Evolutionary conservation across 2,329 filamentous ascomycete species (phyloP), one percentile per base, ranked within the genome.

Genomic region (Keithomyces neogunnii): DNA sequence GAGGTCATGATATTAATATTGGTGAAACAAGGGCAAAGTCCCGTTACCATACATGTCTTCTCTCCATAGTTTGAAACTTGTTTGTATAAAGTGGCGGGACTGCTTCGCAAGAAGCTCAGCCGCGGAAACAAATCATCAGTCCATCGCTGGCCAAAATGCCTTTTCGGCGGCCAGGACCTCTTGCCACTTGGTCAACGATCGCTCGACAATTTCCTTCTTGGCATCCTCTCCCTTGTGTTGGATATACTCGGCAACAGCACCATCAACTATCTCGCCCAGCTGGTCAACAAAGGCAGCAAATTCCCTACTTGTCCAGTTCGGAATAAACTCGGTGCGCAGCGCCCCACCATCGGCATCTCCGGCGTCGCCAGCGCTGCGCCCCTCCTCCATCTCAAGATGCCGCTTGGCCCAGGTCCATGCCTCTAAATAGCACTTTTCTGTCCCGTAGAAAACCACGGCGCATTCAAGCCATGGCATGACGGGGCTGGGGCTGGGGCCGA

Each of bases 401-500:
- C 62, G 56, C 55, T 64, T 71, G 3, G 76, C 75, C 63, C 73
- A 77, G 8, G 69, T 71, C 82, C 82, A 85, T 10, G 81, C 75
- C 39, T 77, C 72, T 19, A 84, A 62, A 61, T 85, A 85, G 53
- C 75, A 77, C 45, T 74, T 80, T 67, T 92, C 87, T 1, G 84
- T 89, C n/a, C 81, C 82, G 82, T 85, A 91, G 29, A 90, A 77
- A n/a, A 88, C 75, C 2, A 88, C 77, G 55, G 88, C 73, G 5
- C 83, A 85, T 62, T 89, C 85, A 2, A 90, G 68, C 60, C 72
- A 75, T 0, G 69, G 66, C 0, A 88, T 62, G 1, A 56, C 50
- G 2, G 59, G 55, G 1, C 68, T 74, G 2, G 71, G 70, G 6
- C 70, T 72, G 0, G 74, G 68, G 48, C 73, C 73, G 10, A 78